These are phyloP conservation scores for Mycena galopus DNA, from an alignment of 768 basidiomycete genomes.

Conservation along the genomic window DNA sequence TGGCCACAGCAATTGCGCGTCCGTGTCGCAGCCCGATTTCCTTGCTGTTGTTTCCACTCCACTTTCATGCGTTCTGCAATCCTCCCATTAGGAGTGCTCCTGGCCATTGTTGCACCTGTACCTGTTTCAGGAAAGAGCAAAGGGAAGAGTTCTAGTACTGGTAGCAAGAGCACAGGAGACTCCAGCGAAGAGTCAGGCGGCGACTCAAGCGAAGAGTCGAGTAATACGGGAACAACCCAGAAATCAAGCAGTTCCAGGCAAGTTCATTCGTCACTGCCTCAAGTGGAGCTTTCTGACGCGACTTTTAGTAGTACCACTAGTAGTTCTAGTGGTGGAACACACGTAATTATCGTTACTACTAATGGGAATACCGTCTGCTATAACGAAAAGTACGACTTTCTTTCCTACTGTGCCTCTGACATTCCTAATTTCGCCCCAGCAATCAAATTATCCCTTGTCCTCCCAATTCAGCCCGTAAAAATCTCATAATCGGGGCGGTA, in stretches of 20 bases:
- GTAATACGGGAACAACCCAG: not conserved
- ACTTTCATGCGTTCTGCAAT: not conserved
- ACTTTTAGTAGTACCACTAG: no score
- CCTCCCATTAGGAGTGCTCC: not conserved
- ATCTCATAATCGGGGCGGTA: constrained; percentile 23
- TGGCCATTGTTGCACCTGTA: not conserved
- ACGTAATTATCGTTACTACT: not conserved
- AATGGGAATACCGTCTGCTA: constrained; percentile 15
- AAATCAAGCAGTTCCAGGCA: constrained; percentile 5
- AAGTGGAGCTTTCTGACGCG: not conserved
- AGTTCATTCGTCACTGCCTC: not conserved
- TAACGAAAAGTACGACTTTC: constrained; percentile 9
- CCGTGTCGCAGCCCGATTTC: no score
- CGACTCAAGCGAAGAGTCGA: not conserved
- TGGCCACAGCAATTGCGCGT: no score
- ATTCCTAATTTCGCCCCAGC: not conserved
- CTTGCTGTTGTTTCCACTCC: not conserved
- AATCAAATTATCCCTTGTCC: constrained; percentile 17
- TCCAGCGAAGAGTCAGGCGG: not conserved
- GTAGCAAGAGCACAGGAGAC: not conserved
- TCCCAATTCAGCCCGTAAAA: constrained; percentile 9
- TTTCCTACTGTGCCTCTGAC: no score
- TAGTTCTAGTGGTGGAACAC: constrained; percentile 8
- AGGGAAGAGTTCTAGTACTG: constrained; percentile 9
- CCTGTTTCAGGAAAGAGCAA: constrained; percentile 21